phyloP scores from a whole-genome alignment of 176 grass and related monocot species.

The Panicum miliaceum region DNA sequence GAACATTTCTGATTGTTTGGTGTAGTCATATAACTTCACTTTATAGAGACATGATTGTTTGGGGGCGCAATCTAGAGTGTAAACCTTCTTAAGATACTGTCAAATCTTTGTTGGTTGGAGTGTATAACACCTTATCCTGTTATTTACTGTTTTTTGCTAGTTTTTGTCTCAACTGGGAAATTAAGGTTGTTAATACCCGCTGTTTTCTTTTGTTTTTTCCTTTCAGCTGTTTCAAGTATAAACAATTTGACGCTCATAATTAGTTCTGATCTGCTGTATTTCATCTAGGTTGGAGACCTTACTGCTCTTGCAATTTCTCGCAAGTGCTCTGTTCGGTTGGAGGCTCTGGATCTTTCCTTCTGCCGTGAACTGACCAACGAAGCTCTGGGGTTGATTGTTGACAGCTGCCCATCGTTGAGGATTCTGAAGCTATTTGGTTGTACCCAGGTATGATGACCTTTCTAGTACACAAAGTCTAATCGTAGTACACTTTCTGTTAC shows the following conservation, averaged over 20 bases:
- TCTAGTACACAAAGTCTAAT: neutral
- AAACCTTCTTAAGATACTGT: neutral
- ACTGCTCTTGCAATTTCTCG: slow-evolving; percentile 79
- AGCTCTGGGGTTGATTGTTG: slow-evolving; percentile 81
- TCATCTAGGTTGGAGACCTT: slow-evolving; percentile 70
- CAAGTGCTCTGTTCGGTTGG: slow-evolving; percentile 57
- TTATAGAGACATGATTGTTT: neutral
- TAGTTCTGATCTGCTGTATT: slow-evolving; percentile 29
- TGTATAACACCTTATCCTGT: neutral
- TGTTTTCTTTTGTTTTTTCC: slow-evolving; percentile 7
- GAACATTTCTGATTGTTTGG: neutral
- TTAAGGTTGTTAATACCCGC: neutral
- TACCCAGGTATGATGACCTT: slow-evolving; percentile 67
- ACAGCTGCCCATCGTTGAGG: slow-evolving; percentile 68
- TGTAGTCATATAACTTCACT: neutral
- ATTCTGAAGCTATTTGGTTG: slow-evolving; percentile 94
- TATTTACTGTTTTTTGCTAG: neutral
- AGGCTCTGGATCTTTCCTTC: slow-evolving; percentile 90
- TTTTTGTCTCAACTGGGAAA: neutral
- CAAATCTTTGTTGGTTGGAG: slow-evolving; percentile 1
- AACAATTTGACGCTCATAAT: neutral
- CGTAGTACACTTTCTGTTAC: neutral
- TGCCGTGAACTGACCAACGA: slow-evolving; percentile 82
- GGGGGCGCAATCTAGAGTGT: neutral
- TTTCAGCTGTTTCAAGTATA: slow-evolving; percentile 25